phyloP scores from a whole-genome alignment of 495 filamentous ascomycete species.

The Ramalina intermedia region DNA sequence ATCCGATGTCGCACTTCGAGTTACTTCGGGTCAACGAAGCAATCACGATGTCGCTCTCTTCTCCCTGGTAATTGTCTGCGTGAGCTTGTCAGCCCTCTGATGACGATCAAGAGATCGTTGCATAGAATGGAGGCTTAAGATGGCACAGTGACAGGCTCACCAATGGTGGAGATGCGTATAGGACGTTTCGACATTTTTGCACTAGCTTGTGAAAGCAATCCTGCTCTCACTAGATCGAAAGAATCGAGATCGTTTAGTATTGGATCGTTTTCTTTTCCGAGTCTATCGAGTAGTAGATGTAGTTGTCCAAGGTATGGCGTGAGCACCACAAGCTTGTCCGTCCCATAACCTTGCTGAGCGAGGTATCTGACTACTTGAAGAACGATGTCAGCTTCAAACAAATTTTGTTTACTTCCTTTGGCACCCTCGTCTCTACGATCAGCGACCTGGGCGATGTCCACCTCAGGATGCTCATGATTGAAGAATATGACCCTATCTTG shows the following conservation, averaged over 20 bases:
- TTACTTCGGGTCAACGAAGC: slow-evolving; percentile 57
- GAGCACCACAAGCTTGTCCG: slow-evolving; percentile 50
- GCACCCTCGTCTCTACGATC: slow-evolving; percentile 38
- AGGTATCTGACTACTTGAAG: slow-evolving; percentile 57
- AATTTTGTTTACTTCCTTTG: slow-evolving; percentile 44
- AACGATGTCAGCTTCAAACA: slow-evolving; percentile 53
- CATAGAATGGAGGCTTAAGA: background rate
- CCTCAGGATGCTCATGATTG: slow-evolving; percentile 44
- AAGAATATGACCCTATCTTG: slow-evolving; percentile 50
- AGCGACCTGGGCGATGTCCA: slow-evolving; percentile 20
- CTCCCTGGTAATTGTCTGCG: slow-evolving; percentile 67
- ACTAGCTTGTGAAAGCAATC: slow-evolving; percentile 40
- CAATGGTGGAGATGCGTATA: slow-evolving; percentile 52
- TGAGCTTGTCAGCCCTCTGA: background rate
- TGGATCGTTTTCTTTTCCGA: slow-evolving; percentile 44
- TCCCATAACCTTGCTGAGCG: slow-evolving; percentile 61
- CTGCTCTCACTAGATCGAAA: slow-evolving; percentile 49
- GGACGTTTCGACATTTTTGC: slow-evolving; percentile 35
- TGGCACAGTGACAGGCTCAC: slow-evolving; percentile 20
- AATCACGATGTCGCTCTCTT: slow-evolving; percentile 65
- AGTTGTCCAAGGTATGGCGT: slow-evolving; percentile 68
- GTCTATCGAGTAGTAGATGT: slow-evolving; percentile 34
- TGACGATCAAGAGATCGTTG: background rate
- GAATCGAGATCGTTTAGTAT: slow-evolving; percentile 59
- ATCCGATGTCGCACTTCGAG: slow-evolving; percentile 48